Evolutionary conservation across 768 basidiomycete genomes (phyloP).

Genomic region (Hypholoma fasciculare): DNA sequence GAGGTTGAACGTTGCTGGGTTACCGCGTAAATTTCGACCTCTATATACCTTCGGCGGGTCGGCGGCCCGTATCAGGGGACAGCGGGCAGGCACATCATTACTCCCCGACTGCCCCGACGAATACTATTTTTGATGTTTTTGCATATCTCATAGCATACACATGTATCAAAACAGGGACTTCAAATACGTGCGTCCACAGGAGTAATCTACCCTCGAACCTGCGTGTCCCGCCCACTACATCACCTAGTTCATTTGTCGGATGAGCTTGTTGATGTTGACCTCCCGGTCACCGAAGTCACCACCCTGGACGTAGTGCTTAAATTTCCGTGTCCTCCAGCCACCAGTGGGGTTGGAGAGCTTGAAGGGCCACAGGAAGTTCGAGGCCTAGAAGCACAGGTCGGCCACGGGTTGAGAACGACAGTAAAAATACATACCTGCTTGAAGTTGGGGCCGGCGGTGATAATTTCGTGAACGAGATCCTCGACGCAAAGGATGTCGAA

Average conservation of each 20-base stretch:
- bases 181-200: slow-evolving; percentile 15
- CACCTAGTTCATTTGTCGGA: slow-evolving; percentile 87
- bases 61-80: neutral
- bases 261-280: slow-evolving; percentile 95
- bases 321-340: slow-evolving; percentile 97
- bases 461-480: slow-evolving; percentile 96
- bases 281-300: slow-evolving; percentile 99
- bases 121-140: slow-evolving; percentile 8
- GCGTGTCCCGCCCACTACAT: slow-evolving; percentile 2
- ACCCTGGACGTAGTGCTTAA: slow-evolving; percentile 95
- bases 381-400: slow-evolving; percentile 47
- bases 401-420: neutral
- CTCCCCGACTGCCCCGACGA: neutral
- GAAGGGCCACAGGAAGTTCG: slow-evolving; percentile 99
- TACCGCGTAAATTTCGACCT: neutral
- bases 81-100: neutral
- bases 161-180: slow-evolving; percentile 19
- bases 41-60: neutral
- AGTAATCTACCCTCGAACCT: slow-evolving; percentile 16
- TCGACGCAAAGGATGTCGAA: slow-evolving; percentile 96
- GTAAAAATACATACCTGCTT: slow-evolving; percentile 71
- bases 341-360: slow-evolving; percentile 99
- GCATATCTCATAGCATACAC: slow-evolving; percentile 14
- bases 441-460: slow-evolving; percentile 96
- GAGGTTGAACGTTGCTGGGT: neutral